Conservation (phyloP, 176 grass and related monocot species). For the Pontederia crassipes region DNA sequence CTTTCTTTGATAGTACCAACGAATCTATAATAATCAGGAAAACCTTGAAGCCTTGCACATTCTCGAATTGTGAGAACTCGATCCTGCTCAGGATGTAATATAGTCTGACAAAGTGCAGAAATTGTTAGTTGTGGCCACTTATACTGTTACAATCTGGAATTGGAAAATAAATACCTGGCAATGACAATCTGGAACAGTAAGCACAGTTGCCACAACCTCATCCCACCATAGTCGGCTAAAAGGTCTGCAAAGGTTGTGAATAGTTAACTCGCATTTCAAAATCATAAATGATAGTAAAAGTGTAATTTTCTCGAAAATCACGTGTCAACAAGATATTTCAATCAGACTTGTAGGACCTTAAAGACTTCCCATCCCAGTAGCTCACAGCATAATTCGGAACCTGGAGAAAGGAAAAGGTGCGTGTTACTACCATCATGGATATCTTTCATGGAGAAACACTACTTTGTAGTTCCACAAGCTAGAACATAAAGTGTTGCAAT, state of each 20-base stretch:
- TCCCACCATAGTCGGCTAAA: constrained; percentile 87
- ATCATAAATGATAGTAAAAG: constrained; percentile 13
- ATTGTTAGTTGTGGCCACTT: no score
- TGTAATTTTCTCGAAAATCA: not conserved
- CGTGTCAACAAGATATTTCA: constrained; percentile 1
- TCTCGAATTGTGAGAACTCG: constrained; percentile 74
- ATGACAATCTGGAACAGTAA: constrained; percentile 54
- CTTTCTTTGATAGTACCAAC: constrained; percentile 71
- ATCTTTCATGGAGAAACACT: no score
- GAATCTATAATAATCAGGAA: constrained; percentile 86
- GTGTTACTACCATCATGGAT: no score
- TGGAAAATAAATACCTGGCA: constrained; percentile 40
- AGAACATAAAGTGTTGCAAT: no score
- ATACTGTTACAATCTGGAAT: not conserved
- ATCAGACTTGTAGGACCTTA: constrained; percentile 39
- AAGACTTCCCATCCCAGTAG: constrained; percentile 60
- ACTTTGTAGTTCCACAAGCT: no score
- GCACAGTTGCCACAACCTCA: constrained; percentile 76
- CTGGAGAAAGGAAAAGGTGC: constrained; percentile 33
- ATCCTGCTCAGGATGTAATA: constrained; percentile 84
- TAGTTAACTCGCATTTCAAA: not conserved
- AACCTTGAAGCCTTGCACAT: constrained; percentile 85
- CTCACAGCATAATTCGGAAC: constrained; percentile 57
- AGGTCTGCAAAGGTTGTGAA: constrained; percentile 41
- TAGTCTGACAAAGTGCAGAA: constrained; percentile 35